These are phyloP conservation scores for Zanthoxylum bungeanum DNA, from an alignment of 345 rosid species.

Conservation along the genomic window DNA sequence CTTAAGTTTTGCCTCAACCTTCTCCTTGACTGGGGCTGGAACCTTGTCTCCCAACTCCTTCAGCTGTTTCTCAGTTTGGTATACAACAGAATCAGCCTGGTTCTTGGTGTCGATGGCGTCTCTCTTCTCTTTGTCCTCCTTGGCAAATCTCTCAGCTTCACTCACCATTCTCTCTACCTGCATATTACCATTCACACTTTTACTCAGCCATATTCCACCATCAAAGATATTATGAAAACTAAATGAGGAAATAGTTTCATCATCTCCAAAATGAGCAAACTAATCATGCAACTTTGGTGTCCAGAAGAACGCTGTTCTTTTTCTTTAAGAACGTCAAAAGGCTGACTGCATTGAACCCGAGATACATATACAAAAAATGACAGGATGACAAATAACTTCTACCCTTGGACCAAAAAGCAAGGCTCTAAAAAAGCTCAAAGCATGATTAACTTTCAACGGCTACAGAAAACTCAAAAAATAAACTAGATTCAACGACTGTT, in stretches of 20 bases:
- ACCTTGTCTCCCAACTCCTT: slow-evolving; percentile 91
- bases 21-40: slow-evolving; percentile 82
- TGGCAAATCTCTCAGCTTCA: slow-evolving; percentile 82
- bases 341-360: neutral
- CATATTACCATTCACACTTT: slow-evolving; percentile 7
- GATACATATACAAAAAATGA: no score
- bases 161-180: slow-evolving; percentile 89
- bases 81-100: slow-evolving; percentile 88
- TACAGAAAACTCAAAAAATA: neutral
- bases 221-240: neutral
- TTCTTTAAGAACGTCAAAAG: neutral
- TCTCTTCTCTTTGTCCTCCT: slow-evolving; percentile 95
- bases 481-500: no score
- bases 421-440: neutral
- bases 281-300: neutral
- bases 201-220: neutral
- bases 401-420: no score
- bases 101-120: slow-evolving; percentile 97
- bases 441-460: neutral
- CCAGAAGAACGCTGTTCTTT: neutral
- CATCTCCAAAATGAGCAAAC: neutral
- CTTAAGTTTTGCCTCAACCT: slow-evolving; percentile 80
- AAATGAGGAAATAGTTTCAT: neutral
- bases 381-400: no score
- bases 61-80: slow-evolving; percentile 95